Evolutionary conservation across 2,329 filamentous ascomycete species (phyloP).

Genomic region (Cladosporium sp.): DNA sequence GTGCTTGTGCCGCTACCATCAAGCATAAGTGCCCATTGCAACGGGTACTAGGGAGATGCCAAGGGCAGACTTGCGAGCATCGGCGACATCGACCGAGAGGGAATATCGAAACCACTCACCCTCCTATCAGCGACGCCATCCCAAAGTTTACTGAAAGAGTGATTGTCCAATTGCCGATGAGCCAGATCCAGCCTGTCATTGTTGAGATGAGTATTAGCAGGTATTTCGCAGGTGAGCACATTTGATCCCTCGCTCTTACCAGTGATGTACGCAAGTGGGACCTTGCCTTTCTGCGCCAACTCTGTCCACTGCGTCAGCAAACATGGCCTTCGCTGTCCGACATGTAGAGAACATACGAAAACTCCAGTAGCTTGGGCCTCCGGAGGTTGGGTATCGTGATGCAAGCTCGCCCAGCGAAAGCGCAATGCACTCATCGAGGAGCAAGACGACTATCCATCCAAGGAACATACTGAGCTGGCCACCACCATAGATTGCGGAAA

Average conservation of each 20-base stretch:
- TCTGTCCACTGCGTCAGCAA: constrained; percentile 41
- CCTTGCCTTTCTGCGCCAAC: constrained; percentile 53
- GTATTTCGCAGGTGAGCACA: too few species aligned
- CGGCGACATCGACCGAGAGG: not conserved
- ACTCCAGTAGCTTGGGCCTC: constrained; percentile 75
- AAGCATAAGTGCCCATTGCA: not conserved
- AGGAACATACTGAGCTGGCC: constrained; percentile 70
- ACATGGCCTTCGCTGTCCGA: not conserved
- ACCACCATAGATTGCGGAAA: constrained; percentile 58
- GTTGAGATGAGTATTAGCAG: not conserved
- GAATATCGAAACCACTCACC: constrained; percentile 38
- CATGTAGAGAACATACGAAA: constrained; percentile 43
- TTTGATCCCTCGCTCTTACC: not conserved
- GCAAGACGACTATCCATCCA: constrained; percentile 67
- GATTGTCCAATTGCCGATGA: constrained; percentile 78
- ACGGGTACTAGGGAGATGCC: not conserved
- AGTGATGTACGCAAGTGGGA: constrained; percentile 63
- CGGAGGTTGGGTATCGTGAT: constrained; percentile 72
- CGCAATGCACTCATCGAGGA: constrained; percentile 70
- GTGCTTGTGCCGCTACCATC: not conserved
- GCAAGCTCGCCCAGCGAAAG: constrained; percentile 71
- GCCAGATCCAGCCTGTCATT: constrained; percentile 63
- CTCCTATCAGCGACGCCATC: constrained; percentile 51
- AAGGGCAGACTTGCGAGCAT: not conserved
- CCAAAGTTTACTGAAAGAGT: constrained; percentile 77